Evolutionary conservation across 2,329 filamentous ascomycete species (phyloP), one percentile per base, ranked within the genome.

Genomic region (Sphaceloma murrayae): DNA sequence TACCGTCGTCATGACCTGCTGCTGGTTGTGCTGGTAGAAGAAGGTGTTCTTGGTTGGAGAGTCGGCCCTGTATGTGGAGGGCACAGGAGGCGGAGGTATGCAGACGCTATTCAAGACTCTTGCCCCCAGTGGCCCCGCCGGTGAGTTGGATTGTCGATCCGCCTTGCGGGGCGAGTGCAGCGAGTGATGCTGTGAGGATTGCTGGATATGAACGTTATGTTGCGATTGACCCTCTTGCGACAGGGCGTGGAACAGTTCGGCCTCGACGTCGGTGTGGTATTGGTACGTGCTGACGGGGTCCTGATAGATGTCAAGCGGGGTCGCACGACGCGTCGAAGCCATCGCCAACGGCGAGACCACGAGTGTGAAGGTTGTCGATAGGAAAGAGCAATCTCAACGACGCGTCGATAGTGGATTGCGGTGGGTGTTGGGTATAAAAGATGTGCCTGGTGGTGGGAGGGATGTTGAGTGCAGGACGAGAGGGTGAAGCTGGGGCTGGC

Each of bases 161-260:
- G 72, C 64, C 65, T 91, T 93, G 56, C 73, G 74, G 8, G 84
- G 85, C 45, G 85, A 93, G 47, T 72, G 72, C 56, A 68, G 72
- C 48, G 70, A 71, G 55, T 68, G 71, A 56, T 72, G 65, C 54
- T 67, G 60, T 48, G 60, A 56, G 44, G 74, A 66, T 17, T 82
- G 80, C 53, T 82, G 78, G 54, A 89, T 72, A 46, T 80, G 66
- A 54, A 80, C 72, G 62, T 83, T 83, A 50, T 71, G 68, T 63
- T 72, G 74, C 53, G 72, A 60, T 17, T 66, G 66, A 54, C 65
- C 62, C 61, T 67, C 63, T 52, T 58, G 60, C 16, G 58, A 55
- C 44, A 66, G 60, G 39, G 65, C 56, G 52, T 66, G 63, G 26
- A 75, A 64, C 40, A 73, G 67, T 46, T 71, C 74, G 26, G 71